phyloP scores from a whole-genome alignment of 345 rosid genomes.

The Ailanthus altissimus region DNA sequence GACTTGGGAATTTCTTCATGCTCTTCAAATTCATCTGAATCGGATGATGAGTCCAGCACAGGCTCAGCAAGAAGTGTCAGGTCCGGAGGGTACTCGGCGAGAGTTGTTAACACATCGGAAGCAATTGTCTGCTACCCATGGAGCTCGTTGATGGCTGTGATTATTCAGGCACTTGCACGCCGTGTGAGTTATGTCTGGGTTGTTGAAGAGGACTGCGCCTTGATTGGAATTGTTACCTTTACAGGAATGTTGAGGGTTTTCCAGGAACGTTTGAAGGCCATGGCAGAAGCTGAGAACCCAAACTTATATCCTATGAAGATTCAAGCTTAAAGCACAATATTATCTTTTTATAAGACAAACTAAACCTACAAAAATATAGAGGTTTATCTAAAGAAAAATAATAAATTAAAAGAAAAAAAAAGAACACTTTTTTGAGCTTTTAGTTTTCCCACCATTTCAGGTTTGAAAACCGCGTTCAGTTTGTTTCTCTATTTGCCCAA shows the following conservation, averaged over 20 bases:
- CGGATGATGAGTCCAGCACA: conserved; percentile 49
- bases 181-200: conserved; percentile 62
- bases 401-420: neutral
- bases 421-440: neutral
- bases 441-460: neutral
- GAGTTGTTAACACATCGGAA: conserved; percentile 39
- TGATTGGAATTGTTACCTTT: conserved; percentile 55
- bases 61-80: conserved; percentile 33
- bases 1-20: conserved; percentile 35
- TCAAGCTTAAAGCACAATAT: neutral
- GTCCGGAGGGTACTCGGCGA: conserved; percentile 30
- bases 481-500: neutral
- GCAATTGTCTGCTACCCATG: conserved; percentile 50
- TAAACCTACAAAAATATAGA: neutral
- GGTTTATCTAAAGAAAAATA: neutral
- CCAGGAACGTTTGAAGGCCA: conserved; percentile 38
- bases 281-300: neutral
- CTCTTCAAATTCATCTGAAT: conserved; percentile 33
- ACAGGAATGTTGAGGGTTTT: conserved; percentile 52
- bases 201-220: conserved; percentile 45
- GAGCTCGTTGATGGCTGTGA: conserved; percentile 65
- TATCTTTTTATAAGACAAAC: neutral
- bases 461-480: neutral
- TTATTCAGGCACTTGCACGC: conserved; percentile 64
- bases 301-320: neutral